Evolutionary conservation across 1,284 basidiomycete species (phyloP).

Genomic region (Pyrrhoderma lamaoense): DNA sequence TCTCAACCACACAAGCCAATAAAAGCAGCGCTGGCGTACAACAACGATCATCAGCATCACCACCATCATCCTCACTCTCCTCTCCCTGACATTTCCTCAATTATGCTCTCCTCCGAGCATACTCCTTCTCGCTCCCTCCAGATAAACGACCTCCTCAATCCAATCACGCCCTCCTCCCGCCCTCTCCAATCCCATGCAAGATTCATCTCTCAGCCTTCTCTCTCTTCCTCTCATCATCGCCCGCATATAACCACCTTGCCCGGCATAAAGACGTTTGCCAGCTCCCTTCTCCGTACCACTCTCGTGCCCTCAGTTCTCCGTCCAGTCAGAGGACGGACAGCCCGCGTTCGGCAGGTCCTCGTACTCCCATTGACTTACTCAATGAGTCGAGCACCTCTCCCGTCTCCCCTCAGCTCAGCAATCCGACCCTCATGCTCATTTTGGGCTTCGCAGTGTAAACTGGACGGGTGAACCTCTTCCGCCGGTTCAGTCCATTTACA

Average conservation of each 20-base stretch:
- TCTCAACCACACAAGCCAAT: no score
- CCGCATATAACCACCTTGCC: conserved; percentile 4
- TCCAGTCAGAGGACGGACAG: no score
- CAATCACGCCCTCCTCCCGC: conserved; percentile 1
- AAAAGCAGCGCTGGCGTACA: no score
- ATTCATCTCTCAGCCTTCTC: not conserved
- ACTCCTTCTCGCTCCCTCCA: not conserved
- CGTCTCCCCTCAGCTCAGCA: not conserved
- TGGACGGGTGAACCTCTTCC: not conserved
- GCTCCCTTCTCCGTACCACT: not conserved
- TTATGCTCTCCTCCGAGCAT: no score
- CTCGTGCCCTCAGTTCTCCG: not conserved
- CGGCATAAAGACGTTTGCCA: not conserved
- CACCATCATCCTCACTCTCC: not conserved
- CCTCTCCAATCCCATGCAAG: not conserved
- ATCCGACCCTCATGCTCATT: not conserved
- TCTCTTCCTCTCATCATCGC: not conserved
- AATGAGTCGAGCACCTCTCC: not conserved
- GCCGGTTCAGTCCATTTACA: not conserved
- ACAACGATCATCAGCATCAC: not conserved
- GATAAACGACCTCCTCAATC: conserved; percentile 11
- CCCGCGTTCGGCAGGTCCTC: no score
- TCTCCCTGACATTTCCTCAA: not conserved
- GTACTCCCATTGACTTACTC: no score
- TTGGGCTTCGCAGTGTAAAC: not conserved